Evolutionary conservation across 129 eudicot genomes (phyloP), one percentile per base, ranked within the genome.

Genomic region (Artemisia annua): DNA sequence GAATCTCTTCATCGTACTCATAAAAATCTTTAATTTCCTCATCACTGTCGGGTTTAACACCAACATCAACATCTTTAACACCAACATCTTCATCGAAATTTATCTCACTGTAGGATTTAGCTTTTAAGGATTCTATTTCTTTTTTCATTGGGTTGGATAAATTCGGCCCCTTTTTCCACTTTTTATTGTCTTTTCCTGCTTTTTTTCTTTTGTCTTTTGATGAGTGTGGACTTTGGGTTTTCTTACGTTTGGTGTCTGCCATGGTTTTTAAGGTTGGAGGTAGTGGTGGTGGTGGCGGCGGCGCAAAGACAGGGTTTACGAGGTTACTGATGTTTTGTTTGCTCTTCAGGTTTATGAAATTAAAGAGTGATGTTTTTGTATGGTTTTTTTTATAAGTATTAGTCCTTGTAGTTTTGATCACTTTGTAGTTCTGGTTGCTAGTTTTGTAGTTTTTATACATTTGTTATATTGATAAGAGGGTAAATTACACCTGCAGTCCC

Each of bases 1-100:
- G 83, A 67, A 81, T 54, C 3, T 32, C 78, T 74, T 89, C 98
- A 75, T 89, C 97, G 46, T 89, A 89, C 49, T 89, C 98, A 48
- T 93, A 93, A 5, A 89, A 11, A 54, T 89, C 98, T 4, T 76
- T 67, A 44, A 35, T 35, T 4, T 39, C 80, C n/a, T n/a, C n/a
- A n/a, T n/a, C n/a, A n/a, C n/a, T n/a, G n/a, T n/a, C n/a, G n/a
- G n/a, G n/a, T n/a, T n/a, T n/a, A n/a, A n/a, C n/a, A n/a, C n/a
- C n/a, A n/a, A n/a, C n/a, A n/a, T n/a, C n/a, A n/a, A n/a, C n/a
- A n/a, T n/a, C n/a, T n/a, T n/a, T 2, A 11, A 50, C 4, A 11
- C 15, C 16, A 3, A 11, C 56, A 30, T 48, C 82, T 5, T 83
- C 92, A 30, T 85, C 90, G n/a, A 78, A 81, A 48, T 69, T 64